A percentile compares a stretch with the other conserved stretches of the same genome.
phyloP scores from a whole-genome alignment of 208 protist genomes.

The Trypanosomatidae sp. region DNA sequence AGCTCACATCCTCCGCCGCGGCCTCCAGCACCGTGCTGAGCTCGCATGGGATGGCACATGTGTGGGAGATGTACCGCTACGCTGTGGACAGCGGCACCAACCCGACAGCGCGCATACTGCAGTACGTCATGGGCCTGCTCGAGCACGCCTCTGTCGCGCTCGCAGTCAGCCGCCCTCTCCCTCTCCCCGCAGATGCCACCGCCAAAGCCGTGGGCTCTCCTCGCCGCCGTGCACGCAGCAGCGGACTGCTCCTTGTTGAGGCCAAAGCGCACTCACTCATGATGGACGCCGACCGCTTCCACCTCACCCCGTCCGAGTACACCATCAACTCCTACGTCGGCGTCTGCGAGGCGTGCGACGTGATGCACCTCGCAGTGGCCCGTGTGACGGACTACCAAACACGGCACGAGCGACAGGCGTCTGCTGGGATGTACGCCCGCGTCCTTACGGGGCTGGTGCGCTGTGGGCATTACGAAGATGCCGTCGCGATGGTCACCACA shows the following conservation, averaged over 20 bases:
- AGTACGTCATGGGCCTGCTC: slow-evolving; percentile 81
- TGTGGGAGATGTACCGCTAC: slow-evolving; percentile 82
- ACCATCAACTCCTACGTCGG: slow-evolving; percentile 74
- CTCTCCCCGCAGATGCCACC: not conserved
- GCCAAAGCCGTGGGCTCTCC: not conserved
- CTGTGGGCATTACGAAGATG: slow-evolving; percentile 61
- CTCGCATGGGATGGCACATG: slow-evolving; percentile 29
- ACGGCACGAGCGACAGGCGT: slow-evolving; percentile 62
- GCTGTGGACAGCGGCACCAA: slow-evolving; percentile 83
- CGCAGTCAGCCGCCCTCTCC: slow-evolving; percentile 6
- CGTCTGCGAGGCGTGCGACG: slow-evolving; percentile 53
- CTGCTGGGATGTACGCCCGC: slow-evolving; percentile 49
- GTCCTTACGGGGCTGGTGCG: slow-evolving; percentile 65
- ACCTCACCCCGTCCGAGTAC: slow-evolving; percentile 63
- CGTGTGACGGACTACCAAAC: slow-evolving; percentile 72
- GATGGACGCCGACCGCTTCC: slow-evolving; percentile 80
- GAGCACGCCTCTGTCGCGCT: slow-evolving; percentile 34
- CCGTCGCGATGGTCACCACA: slow-evolving; percentile 53
- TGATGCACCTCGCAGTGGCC: slow-evolving; percentile 80
- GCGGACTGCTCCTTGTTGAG: slow-evolving; percentile 42
- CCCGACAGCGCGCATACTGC: slow-evolving; percentile 57
- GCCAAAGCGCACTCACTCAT: slow-evolving; percentile 76
- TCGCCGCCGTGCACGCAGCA: slow-evolving; percentile 6
- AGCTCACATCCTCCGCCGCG: slow-evolving; percentile 35
- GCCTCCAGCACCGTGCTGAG: slow-evolving; percentile 44